Conservation (phyloP, 1,139 yeast species). For the Williopsis jadinii region DNA sequence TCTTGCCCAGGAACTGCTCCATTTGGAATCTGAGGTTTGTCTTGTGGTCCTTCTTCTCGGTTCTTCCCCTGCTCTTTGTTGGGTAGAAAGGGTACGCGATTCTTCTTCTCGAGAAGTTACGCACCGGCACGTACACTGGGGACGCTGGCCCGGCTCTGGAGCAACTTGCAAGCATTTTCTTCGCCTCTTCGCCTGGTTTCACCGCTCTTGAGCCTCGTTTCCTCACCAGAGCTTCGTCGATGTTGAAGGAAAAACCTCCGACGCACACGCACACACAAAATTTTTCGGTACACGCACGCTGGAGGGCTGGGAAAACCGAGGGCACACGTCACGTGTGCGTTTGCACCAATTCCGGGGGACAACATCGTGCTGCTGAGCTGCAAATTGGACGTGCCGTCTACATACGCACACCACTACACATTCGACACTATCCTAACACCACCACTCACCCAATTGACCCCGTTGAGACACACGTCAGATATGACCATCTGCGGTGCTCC, state of each 20-base stretch:
- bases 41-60: conserved; percentile 35
- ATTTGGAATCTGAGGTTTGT: conserved; percentile 30
- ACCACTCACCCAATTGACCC: too few relatives aligned
- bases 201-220: too few relatives aligned
- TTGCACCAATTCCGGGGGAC: neutral
- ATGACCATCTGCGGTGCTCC: neutral
- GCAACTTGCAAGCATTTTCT: neutral
- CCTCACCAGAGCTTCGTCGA: too few relatives aligned
- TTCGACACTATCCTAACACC: neutral
- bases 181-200: too few relatives aligned
- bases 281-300: too few relatives aligned
- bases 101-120: conserved; percentile 34
- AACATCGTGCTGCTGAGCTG: neutral
- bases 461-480: neutral
- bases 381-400: neutral
- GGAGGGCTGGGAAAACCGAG: neutral
- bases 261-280: too few relatives aligned
- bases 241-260: too few relatives aligned
- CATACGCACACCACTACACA: neutral
- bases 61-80: conserved; percentile 34
- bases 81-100: conserved; percentile 43
- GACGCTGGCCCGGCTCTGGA: neutral
- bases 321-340: neutral
- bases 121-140: conserved; percentile 23
- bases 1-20: conserved; percentile 49